Evolutionary conservation across 345 rosid genomes (phyloP).

Genomic region (Eucalyptus pumila): DNA sequence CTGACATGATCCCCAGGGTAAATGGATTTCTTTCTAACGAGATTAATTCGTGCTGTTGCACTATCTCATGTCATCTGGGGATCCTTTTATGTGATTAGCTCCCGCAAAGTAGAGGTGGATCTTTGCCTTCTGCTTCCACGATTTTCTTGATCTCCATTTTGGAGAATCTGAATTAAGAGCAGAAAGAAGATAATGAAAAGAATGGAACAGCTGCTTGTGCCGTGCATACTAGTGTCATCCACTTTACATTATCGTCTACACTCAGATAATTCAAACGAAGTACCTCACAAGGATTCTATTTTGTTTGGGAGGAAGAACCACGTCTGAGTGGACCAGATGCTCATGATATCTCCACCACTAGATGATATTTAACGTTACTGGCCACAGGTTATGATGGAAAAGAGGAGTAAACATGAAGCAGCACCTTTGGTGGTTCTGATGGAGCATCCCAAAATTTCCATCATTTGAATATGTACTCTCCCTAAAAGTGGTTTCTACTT

Average conservation of each 20-base stretch:
- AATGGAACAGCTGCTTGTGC: neutral
- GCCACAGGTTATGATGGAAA: neutral
- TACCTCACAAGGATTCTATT: neutral
- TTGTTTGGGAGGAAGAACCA: neutral
- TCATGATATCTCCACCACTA: neutral
- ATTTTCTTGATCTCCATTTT: neutral
- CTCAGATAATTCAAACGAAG: neutral
- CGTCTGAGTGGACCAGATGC: neutral
- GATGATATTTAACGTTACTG: neutral
- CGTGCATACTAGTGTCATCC: neutral
- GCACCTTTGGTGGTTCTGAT: neutral
- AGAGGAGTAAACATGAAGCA: neutral
- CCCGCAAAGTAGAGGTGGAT: neutral
- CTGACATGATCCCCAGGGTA: neutral
- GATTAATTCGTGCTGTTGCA: neutral
- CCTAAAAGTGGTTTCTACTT: neutral
- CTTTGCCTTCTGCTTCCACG: neutral
- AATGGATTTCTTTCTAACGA: neutral
- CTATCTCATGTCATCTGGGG: neutral
- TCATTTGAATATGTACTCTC: neutral
- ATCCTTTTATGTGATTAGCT: neutral
- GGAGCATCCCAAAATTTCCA: neutral
- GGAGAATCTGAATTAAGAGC: neutral
- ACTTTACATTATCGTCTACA: neutral
- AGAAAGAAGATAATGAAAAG: neutral